Conservation (phyloP, 768 basidiomycete species). For the Boletus sp. region DNA sequence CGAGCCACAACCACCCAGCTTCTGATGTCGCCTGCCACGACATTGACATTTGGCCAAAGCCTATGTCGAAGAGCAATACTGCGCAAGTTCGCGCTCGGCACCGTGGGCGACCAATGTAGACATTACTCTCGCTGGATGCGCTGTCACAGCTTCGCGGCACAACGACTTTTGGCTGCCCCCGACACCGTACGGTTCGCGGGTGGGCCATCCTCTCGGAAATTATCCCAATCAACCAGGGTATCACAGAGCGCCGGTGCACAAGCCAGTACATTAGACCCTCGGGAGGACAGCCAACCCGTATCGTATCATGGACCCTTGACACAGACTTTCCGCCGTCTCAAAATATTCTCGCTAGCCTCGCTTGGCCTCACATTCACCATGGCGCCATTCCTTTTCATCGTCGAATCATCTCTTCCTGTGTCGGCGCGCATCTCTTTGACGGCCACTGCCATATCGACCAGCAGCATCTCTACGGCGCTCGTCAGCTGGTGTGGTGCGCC, state of each 20-base stretch:
- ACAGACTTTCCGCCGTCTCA: conserved; percentile 70
- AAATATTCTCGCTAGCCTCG: conserved; percentile 80
- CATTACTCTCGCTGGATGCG: conserved; percentile 2
- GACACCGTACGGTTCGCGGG: neutral
- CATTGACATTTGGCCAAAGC: conserved; percentile 6
- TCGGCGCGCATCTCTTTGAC: conserved; percentile 67
- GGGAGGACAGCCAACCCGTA: conserved; percentile 3
- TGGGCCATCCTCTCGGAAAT: neutral
- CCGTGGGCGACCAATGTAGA: conserved; percentile 1
- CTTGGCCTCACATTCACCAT: conserved; percentile 64
- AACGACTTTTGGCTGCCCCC: neutral
- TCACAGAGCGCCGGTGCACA: conserved; percentile 3
- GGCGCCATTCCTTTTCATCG: conserved; percentile 76
- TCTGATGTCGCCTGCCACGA: conserved; percentile 8
- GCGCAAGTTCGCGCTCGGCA: conserved; percentile 2
- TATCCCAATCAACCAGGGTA: conserved; percentile 13
- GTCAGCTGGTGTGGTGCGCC: conserved; percentile 69
- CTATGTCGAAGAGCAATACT: conserved; percentile 15
- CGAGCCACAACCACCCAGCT: neutral
- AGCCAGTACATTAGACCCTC: neutral
- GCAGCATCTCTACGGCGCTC: conserved; percentile 68
- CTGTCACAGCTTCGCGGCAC: neutral
- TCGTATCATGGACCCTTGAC: conserved; percentile 73
- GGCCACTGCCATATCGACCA: conserved; percentile 66
- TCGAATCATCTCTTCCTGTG: conserved; percentile 73